Percentiles rank a stretch among this genome's conserved stretches.
Conservation (phyloP, 164 flowering plant species). For the Nymphaea thermarum region DNA sequence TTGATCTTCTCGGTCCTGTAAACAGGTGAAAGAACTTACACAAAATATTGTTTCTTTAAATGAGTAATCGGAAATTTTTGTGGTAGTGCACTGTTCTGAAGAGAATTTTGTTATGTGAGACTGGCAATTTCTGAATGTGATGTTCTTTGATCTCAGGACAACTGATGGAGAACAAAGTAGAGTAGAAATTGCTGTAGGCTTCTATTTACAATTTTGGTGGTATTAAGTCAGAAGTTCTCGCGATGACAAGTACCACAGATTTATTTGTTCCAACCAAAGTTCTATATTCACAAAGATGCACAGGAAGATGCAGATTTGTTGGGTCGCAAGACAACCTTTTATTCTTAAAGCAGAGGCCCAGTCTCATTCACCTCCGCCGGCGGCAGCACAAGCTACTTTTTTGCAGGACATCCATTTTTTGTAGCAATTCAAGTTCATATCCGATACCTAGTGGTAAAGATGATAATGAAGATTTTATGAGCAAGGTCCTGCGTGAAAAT, state of each 20-base stretch:
- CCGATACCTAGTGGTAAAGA: neutral
- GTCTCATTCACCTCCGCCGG: neutral
- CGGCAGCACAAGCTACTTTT: neutral
- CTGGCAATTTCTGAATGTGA: too few relatives aligned
- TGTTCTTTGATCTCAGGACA: too few relatives aligned
- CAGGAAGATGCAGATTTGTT: neutral
- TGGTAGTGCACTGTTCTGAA: too few relatives aligned
- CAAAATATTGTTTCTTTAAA: too few relatives aligned
- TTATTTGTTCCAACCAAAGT: neutral
- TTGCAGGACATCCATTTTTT: neutral
- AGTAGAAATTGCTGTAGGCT: too few relatives aligned
- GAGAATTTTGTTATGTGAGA: too few relatives aligned
- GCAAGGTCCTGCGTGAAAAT: conserved; percentile 80
- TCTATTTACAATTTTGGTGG: too few relatives aligned
- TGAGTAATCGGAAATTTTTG: too few relatives aligned
- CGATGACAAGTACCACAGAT: neutral
- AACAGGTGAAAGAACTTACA: too few relatives aligned
- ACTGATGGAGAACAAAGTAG: too few relatives aligned
- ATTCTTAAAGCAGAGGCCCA: neutral
- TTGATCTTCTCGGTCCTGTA: too few relatives aligned
- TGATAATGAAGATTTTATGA: conserved; percentile 49
- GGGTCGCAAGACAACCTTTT: neutral
- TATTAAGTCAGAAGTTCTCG: neutral
- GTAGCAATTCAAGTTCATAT: neutral
- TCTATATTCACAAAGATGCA: neutral